phyloP scores from a whole-genome alignment of 495 filamentous ascomycete species.

The Tuber calosporum region DNA sequence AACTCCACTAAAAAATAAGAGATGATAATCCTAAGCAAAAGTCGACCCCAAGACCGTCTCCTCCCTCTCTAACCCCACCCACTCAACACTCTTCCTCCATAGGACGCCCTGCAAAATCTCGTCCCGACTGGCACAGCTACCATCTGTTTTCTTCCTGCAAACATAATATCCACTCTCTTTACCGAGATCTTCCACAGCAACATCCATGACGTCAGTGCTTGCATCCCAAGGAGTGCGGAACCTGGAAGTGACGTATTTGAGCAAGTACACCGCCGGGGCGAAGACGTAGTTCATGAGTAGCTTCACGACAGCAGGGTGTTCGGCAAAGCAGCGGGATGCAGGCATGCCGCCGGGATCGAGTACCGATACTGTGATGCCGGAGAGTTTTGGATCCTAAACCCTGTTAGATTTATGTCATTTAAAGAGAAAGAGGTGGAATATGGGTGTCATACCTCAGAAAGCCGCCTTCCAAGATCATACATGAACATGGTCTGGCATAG shows the following conservation, averaged over 20 bases:
- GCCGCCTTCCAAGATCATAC: not conserved
- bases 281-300: slow-evolving; percentile 1
- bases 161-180: not conserved
- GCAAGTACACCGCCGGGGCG: not conserved
- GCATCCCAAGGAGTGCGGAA: slow-evolving; percentile 2
- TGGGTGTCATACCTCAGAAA: not conserved
- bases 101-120: not conserved
- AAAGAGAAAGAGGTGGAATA: not conserved
- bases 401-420: not conserved
- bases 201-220: not conserved
- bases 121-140: not conserved
- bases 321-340: slow-evolving; percentile 1
- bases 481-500: not conserved
- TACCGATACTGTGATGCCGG: not conserved
- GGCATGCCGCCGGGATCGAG: not conserved
- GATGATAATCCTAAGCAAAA: not conserved
- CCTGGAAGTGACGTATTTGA: not conserved
- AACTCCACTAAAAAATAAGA: not conserved
- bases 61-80: not conserved
- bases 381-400: not conserved
- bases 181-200: not conserved
- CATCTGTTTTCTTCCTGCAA: not conserved
- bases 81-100: not conserved
- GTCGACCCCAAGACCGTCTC: not conserved
- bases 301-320: not conserved